phyloP scores from a whole-genome alignment of 495 filamentous ascomycete genomes.

The Penicillium waksmanii region DNA sequence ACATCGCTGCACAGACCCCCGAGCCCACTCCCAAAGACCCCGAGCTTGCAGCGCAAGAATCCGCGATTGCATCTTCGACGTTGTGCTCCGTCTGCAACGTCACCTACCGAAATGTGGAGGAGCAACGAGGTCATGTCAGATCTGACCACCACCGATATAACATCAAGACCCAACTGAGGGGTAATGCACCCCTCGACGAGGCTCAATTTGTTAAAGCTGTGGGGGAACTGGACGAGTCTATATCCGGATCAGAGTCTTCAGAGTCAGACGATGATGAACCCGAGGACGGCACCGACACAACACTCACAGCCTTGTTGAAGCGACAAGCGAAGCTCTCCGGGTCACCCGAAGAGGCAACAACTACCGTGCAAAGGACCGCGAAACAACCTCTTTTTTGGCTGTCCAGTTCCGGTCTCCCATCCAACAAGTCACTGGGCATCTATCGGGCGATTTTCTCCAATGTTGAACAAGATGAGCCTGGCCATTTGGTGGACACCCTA shows the following conservation, averaged over 20 bases:
- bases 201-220: constrained; percentile 81
- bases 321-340: constrained; percentile 75
- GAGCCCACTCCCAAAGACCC: constrained; percentile 23
- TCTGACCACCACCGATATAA: constrained; percentile 97
- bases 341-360: constrained; percentile 51
- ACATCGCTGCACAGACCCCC: constrained; percentile 29
- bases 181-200: constrained; percentile 69
- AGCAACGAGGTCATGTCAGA: constrained; percentile 82
- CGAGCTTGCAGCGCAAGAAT: constrained; percentile 42
- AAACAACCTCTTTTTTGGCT: constrained; percentile 87
- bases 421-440: constrained; percentile 79
- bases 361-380: constrained; percentile 58
- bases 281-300: constrained; percentile 60
- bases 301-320: constrained; percentile 73
- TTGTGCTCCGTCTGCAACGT: constrained; percentile 82
- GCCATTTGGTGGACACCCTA: constrained; percentile 64
- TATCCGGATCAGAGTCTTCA: constrained; percentile 77
- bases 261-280: constrained; percentile 59
- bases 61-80: constrained; percentile 62
- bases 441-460: constrained; percentile 82
- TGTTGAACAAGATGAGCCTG: constrained; percentile 66
- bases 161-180: constrained; percentile 82
- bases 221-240: constrained; percentile 82
- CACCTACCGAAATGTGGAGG: constrained; percentile 68
- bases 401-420: constrained; percentile 69